Percentiles rank a stretch among this genome's conserved stretches.
phyloP scores from a whole-genome alignment of 108 stramenopile species.

The Discostella stelligeroides region DNA sequence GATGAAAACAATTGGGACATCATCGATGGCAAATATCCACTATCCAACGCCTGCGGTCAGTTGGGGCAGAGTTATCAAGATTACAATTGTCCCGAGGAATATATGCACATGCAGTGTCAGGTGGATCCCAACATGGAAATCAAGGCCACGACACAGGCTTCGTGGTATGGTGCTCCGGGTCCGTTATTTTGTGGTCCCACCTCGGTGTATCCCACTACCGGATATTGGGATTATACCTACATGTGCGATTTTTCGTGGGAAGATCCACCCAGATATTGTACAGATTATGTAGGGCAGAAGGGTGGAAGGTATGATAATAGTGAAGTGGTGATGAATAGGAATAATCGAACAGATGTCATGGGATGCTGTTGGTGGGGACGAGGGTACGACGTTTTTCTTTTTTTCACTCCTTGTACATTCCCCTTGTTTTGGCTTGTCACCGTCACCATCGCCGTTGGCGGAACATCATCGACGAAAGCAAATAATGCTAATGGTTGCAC shows the following conservation, averaged over 20 bases:
- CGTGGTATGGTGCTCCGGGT: conserved; percentile 54
- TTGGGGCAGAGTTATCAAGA: conserved; percentile 50
- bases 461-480: too few species aligned
- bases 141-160: conserved; percentile 36
- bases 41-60: conserved; percentile 55
- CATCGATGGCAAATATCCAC: conserved; percentile 38
- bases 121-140: conserved; percentile 51
- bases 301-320: conserved; percentile 33
- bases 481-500: too few species aligned
- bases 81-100: conserved; percentile 41
- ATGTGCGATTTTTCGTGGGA: conserved; percentile 44
- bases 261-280: conserved; percentile 42
- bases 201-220: conserved; percentile 28
- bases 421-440: too few species aligned
- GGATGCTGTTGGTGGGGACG: conserved; percentile 58
- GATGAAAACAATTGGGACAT: conserved; percentile 52
- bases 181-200: conserved; percentile 44
- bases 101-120: conserved; percentile 54
- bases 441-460: too few species aligned
- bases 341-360: conserved; percentile 47
- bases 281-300: conserved; percentile 44
- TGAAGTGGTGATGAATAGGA: conserved; percentile 34
- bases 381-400: background rate
- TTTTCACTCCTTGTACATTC: background rate
- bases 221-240: conserved; percentile 50